These are phyloP conservation scores for Pichia eremophila DNA, from an alignment of 805 yeast species.

Conservation along the genomic window DNA sequence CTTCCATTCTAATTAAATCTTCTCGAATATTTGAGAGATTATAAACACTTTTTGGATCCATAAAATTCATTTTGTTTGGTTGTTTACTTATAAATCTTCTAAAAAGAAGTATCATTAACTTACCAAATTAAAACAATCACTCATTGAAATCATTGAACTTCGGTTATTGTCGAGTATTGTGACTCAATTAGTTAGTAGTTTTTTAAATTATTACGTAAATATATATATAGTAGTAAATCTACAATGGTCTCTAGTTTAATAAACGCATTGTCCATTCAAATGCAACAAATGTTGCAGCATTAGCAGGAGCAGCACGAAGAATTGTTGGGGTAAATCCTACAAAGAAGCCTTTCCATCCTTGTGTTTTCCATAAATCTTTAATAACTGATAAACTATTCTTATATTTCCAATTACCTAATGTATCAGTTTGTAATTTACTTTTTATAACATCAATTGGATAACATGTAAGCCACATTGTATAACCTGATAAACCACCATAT, in stretches of 20 bases:
- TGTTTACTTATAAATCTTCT: not conserved
- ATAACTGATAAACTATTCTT: constrained; percentile 52
- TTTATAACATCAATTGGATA: constrained; percentile 91
- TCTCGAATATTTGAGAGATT: constrained; percentile 75
- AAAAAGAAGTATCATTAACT: no score
- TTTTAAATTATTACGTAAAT: no score
- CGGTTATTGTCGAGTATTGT: no score
- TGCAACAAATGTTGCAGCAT: constrained; percentile 92
- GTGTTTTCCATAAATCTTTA: constrained; percentile 39
- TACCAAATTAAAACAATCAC: no score
- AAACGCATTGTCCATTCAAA: constrained; percentile 84
- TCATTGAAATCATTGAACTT: no score
- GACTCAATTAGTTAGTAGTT: no score
- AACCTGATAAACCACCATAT: constrained; percentile 88
- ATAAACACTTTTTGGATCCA: constrained; percentile 72
- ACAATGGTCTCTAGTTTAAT: constrained; percentile 31
- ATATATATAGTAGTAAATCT: no score
- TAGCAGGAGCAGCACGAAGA: constrained; percentile 95
- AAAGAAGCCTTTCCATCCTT: constrained; percentile 72
- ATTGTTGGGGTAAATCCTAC: constrained; percentile 90
- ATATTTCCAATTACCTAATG: constrained; percentile 49
- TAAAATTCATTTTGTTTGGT: constrained; percentile 58
- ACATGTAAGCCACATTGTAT: constrained; percentile 73
- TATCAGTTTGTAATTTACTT: constrained; percentile 77
- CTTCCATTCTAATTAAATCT: constrained; percentile 88